Evolutionary conservation across 2,329 filamentous ascomycete species (phyloP), one percentile per base, ranked within the genome.

Genomic region (Claviceps maximensis): DNA sequence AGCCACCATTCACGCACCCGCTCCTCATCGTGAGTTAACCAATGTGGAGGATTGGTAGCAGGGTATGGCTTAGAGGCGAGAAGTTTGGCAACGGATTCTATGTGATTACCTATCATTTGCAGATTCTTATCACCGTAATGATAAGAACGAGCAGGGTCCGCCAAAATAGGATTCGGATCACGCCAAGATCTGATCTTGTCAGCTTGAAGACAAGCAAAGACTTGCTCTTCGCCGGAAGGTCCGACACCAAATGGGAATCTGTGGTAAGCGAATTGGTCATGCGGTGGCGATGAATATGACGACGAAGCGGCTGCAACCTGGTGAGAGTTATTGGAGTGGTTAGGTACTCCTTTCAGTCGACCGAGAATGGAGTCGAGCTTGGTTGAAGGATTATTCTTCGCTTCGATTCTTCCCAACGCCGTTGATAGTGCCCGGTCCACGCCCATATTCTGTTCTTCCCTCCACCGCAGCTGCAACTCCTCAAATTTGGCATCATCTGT

Each of bases 1-100:
- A 71, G 63, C 67, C 73, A 74, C 78, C 78, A 82, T 56, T 78
- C 72, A 10, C 72, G 71, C 0, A 74, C 67, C 55, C 71, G 71
- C 33, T 73, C 72, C 2, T 71, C 63, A 33, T 75, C 69, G 23
- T 72, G 65, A 10, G 64, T 65, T 57, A 81, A 70, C 71, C 77
- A 79, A 19, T 72, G 70, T 1, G 79, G 77, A 3, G 79, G 75
- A 45, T 75, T 70, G 1, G 61, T 72, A 2, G 77, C 65, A 15
- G 77, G 78, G 55, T 70, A 77, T 7, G 75, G 69, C 55, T 74
- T 72, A 51, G 68, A 68, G 46, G 68, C 68, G 9, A 79, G 62
- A 41, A 66, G 62, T 33, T 68, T 69, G 3, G 69, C 69, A 1
- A 73, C 60, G 0, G 62, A 62, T 57, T 78, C 74, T 13, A 80